Evolutionary conservation across 2,329 filamentous ascomycete genomes (phyloP).

Genomic region (Pseudocercospora fijiensis): DNA sequence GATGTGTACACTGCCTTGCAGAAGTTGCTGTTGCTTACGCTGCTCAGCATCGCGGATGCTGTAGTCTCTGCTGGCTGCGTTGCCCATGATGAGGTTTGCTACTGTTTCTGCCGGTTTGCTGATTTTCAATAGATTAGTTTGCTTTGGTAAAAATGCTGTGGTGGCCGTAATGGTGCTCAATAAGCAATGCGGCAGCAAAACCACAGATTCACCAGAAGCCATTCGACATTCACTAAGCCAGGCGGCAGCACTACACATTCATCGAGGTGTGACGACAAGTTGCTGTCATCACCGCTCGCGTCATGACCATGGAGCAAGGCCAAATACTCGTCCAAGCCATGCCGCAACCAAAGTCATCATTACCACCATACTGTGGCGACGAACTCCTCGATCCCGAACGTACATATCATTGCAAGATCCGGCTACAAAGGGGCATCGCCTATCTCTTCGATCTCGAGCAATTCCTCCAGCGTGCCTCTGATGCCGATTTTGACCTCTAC

Average conservation of each 20-base stretch:
- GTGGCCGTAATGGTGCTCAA: neutral
- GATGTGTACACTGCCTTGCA: neutral
- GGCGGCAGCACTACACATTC: neutral
- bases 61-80: neutral
- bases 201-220: neutral
- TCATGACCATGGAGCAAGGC: neutral
- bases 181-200: neutral
- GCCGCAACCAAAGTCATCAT: neutral
- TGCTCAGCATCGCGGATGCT: neutral
- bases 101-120: neutral
- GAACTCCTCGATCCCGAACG: neutral
- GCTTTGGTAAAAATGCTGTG: neutral
- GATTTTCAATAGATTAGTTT: neutral
- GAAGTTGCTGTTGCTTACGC: neutral
- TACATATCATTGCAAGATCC: neutral
- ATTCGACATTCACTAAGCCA: neutral
- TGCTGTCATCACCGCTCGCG: neutral
- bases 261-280: neutral
- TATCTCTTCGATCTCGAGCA: neutral
- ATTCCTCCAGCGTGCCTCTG: constrained; percentile 1
- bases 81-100: neutral
- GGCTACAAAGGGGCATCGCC: neutral
- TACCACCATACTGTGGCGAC: neutral
- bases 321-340: neutral
- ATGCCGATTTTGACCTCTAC: constrained; percentile 5